Evolutionary conservation across 176 grass and related monocot genomes (phyloP), one percentile per base, ranked within the genome.

Genomic region (Ampelocalamus luodianensis): DNA sequence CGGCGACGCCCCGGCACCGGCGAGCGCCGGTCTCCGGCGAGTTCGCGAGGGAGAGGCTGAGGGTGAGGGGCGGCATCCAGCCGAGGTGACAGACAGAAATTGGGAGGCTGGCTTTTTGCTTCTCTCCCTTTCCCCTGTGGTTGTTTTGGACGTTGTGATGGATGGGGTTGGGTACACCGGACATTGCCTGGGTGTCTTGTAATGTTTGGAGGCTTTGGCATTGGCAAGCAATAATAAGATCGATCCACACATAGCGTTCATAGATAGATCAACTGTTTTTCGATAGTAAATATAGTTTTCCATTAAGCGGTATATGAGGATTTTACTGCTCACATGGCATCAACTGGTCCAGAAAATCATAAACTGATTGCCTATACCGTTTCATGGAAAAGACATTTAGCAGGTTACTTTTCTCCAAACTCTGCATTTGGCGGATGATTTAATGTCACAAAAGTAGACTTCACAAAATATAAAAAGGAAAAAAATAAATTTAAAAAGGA

Each of bases 31-130:
- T 78, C 77, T 85, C 82, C 1, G 76, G 60, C 13, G 85, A 94
- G 56, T 78, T 82, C 32, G 85, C 49, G 1, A 87, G 80, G 74
- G 88, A 92, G 75, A 90, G 88, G 60, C 65, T 86, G 29, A 80
- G 81, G 38, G 87, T 74, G 54, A 85, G 85, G 54, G 87, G 85
- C 5, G 80, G 84, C 75, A 87, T 91, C 44, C 89, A 91, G 76
- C 89, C 85, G 9, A 84, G 89, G 61, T 91, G 85, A 80, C n/a
- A 8, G 5, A 14, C 12, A 22, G 2, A 51, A 65, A 32, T 27
- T 29, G 13, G 43, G 9, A 20, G 32, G 6, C 8, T 11, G 3
- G 1, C 1, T 27, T 16, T 62, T 36, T 17, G 9, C 8, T 45
- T 14, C 29, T 45, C 13, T 22, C 2, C 1, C 2, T n/a, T 17